These are phyloP conservation scores for Fusarium tuaranense DNA, from an alignment of 2,329 filamentous ascomycete genomes.

Conservation along the genomic window DNA sequence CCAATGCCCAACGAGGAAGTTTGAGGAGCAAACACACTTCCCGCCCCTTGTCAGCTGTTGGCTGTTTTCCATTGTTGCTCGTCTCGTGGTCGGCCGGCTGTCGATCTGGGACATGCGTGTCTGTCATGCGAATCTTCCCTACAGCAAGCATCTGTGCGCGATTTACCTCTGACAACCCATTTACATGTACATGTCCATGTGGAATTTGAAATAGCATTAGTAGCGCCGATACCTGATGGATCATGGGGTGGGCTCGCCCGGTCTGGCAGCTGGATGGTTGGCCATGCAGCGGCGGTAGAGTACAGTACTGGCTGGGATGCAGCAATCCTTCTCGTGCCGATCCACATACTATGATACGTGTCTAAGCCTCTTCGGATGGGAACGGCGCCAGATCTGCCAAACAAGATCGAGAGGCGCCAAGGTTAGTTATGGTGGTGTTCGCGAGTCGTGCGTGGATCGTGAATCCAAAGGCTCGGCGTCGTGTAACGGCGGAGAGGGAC, in stretches of 20 bases:
- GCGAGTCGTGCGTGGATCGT: neutral
- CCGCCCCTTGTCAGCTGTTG: neutral
- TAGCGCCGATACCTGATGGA: neutral
- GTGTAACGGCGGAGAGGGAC: neutral
- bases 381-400: conserved; percentile 9
- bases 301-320: conserved; percentile 1
- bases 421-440: neutral
- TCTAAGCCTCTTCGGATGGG: conserved; percentile 6
- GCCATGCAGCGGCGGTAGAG: neutral
- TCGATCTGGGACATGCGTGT: conserved; percentile 3
- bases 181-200: conserved; percentile 3
- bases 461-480: neutral
- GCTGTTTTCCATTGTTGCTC: neutral
- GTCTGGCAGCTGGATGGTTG: neutral
- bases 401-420: neutral
- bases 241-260: neutral
- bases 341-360: conserved; percentile 6
- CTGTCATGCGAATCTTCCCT: neutral
- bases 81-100: neutral
- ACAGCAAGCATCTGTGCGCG: conserved; percentile 7
- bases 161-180: neutral
- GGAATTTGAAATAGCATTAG: neutral
- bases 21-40: neutral
- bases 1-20: neutral
- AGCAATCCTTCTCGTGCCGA: conserved; percentile 10